These are phyloP conservation scores for Aspergillus olivimuriae DNA, from an alignment of 495 filamentous ascomycete genomes.

Conservation along the genomic window DNA sequence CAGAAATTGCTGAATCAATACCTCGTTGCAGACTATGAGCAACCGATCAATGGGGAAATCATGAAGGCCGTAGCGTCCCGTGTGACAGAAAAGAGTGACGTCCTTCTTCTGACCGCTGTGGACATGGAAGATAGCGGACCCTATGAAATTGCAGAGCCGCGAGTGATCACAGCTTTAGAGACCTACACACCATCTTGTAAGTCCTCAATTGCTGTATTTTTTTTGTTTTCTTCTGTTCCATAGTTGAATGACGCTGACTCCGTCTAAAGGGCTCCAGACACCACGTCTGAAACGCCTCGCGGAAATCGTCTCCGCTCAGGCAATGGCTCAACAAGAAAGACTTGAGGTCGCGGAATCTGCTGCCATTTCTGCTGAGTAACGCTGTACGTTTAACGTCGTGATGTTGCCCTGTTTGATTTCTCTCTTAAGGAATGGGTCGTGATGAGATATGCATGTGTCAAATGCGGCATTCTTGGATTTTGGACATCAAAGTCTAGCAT, in stretches of 20 bases:
- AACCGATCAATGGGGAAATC: slow-evolving; percentile 98
- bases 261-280: slow-evolving; percentile 75
- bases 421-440: slow-evolving; percentile 7
- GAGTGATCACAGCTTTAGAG: slow-evolving; percentile 91
- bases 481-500: too few relatives aligned
- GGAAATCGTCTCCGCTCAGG: slow-evolving; percentile 94
- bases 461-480: too few relatives aligned
- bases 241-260: too few relatives aligned
- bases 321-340: slow-evolving; percentile 88
- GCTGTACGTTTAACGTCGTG: slow-evolving; percentile 26
- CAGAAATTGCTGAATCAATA: slow-evolving; percentile 99
- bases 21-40: slow-evolving; percentile 97
- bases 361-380: slow-evolving; percentile 23
- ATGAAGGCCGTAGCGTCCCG: slow-evolving; percentile 98
- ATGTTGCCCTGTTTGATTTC: slow-evolving; percentile 19
- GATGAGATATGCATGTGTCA: not conserved
- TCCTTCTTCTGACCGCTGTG: slow-evolving; percentile 83
- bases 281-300: slow-evolving; percentile 88
- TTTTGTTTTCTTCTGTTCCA: too few relatives aligned
- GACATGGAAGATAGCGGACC: slow-evolving; percentile 99
- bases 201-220: too few relatives aligned
- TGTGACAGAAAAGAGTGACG: slow-evolving; percentile 97
- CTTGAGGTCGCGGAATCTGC: slow-evolving; percentile 51
- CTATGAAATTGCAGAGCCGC: slow-evolving; percentile 96
- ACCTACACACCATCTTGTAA: slow-evolving; percentile 95